Conservation (phyloP, 495 filamentous ascomycete species). For the Talaromyces liani region DNA sequence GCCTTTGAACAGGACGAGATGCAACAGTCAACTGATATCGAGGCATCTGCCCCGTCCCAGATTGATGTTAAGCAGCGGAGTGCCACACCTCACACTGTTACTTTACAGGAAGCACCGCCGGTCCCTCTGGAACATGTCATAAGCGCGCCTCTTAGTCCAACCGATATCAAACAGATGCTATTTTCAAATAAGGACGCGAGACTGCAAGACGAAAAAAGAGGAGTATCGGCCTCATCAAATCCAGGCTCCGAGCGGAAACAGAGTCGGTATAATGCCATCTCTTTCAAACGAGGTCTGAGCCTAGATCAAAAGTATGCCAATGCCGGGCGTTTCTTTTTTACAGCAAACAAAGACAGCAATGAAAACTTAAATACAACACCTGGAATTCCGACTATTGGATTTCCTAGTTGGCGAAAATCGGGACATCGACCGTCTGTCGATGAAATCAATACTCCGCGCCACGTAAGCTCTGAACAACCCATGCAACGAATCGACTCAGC, state of each 20-base stretch:
- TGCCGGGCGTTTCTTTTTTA: constrained; percentile 43
- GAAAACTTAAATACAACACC: constrained; percentile 7
- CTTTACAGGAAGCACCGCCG: neutral
- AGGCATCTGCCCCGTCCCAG: neutral
- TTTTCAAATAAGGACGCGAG: constrained; percentile 19
- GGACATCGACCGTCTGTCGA: neutral
- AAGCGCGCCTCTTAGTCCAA: constrained; percentile 45
- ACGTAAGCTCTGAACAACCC: neutral
- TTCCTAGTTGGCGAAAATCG: constrained; percentile 21
- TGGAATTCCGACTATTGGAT: constrained; percentile 36
- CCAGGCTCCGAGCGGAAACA: constrained; percentile 12
- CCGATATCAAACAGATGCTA: constrained; percentile 41
- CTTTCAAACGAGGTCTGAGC: constrained; percentile 37
- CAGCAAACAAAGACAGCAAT: constrained; percentile 4
- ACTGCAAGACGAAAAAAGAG: constrained; percentile 8
- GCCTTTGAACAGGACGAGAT: neutral
- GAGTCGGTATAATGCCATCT: constrained; percentile 41
- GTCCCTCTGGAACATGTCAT: constrained; percentile 20
- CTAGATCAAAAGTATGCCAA: constrained; percentile 44
- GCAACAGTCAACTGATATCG: neutral
- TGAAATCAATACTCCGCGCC: neutral
- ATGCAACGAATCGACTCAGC: constrained; percentile 16
- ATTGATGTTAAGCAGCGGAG: neutral
- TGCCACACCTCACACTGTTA: neutral
- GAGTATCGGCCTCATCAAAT: neutral